Evolutionary conservation across 352 stramenopile species (phyloP).

Genomic region (Phytophthora crassamura): DNA sequence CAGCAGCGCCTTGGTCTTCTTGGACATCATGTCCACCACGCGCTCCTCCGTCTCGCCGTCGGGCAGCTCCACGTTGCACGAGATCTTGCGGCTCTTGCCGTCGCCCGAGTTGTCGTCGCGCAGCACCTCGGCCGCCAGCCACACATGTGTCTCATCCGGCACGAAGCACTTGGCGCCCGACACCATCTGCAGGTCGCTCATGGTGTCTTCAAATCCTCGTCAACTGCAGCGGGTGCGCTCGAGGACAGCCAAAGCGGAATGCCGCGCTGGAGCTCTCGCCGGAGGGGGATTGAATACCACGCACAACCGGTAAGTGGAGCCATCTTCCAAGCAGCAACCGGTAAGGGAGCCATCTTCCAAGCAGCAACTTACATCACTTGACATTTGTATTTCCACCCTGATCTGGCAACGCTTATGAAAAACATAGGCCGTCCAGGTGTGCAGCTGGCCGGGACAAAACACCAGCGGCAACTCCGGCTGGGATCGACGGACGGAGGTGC

Average conservation of each 20-base stretch:
- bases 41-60: constrained; percentile 58
- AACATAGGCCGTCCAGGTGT: constrained; percentile 22
- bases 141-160: constrained; percentile 85
- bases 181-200: constrained; percentile 68
- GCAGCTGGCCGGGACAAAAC: constrained; percentile 27
- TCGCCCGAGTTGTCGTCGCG: constrained; percentile 69
- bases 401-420: constrained; percentile 19
- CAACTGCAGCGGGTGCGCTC: constrained; percentile 7
- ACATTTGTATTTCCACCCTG: constrained; percentile 10
- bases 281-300: constrained; percentile 27
- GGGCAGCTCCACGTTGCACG: constrained; percentile 68
- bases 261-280: constrained; percentile 13
- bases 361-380: constrained; percentile 12
- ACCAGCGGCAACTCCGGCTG: constrained; percentile 14
- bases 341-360: constrained; percentile 31
- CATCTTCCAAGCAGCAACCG: too few species aligned
- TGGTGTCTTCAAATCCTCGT: constrained; percentile 25
- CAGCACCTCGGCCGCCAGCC: constrained; percentile 80
- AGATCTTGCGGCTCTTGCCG: constrained; percentile 71
- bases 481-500: constrained; percentile 26
- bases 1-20: constrained; percentile 76
- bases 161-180: constrained; percentile 86
- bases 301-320: constrained; percentile 30
- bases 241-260: constrained; percentile 33
- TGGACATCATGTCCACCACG: constrained; percentile 73